Percentiles rank a stretch among this genome's conserved stretches.
These are phyloP conservation scores for Fusarium nematophilum DNA, from an alignment of 2,329 filamentous ascomycete species.

Conservation along the genomic window DNA sequence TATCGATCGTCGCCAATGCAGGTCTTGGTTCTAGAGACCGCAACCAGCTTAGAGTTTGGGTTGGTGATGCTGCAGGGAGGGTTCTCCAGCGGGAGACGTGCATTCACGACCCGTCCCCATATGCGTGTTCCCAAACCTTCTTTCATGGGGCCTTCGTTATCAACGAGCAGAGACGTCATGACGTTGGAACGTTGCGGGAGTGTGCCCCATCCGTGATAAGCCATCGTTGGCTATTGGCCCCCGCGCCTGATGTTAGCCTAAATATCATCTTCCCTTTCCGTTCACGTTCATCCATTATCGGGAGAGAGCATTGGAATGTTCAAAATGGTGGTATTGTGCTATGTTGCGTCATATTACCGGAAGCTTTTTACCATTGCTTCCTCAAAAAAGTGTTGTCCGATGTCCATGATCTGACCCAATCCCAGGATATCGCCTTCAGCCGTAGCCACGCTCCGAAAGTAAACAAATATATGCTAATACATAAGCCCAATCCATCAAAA, in stretches of 20 bases:
- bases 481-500: constrained; percentile 4
- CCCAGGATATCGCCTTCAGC: neutral
- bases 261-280: neutral
- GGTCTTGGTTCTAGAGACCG: no score
- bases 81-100: no score
- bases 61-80: no score
- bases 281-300: neutral
- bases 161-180: no score
- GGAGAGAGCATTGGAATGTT: neutral
- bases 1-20: no score
- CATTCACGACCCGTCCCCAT: no score
- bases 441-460: neutral
- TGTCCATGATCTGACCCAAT: neutral
- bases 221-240: no score
- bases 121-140: no score
- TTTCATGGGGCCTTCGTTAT: no score
- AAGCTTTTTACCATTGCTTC: neutral
- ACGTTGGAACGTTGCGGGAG: no score
- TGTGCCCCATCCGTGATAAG: no score
- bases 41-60: no score
- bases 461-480: neutral
- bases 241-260: neutral
- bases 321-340: neutral
- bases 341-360: constrained; percentile 22
- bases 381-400: neutral